These are phyloP conservation scores for Paramecium bursaria DNA, from an alignment of 73 alveolate species.

Conservation along the genomic window DNA sequence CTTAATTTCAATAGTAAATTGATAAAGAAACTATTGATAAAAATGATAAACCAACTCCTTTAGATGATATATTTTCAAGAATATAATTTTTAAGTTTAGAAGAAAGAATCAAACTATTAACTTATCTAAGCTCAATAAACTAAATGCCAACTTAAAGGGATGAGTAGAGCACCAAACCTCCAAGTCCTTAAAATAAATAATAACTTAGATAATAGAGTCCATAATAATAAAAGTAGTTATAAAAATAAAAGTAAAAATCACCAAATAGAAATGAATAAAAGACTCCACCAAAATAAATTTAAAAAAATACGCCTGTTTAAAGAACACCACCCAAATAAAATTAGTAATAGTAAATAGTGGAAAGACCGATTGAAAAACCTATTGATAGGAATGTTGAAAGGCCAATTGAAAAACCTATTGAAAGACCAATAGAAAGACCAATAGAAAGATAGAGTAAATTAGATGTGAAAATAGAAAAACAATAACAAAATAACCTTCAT, in stretches of 20 bases:
- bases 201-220: background rate
- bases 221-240: background rate
- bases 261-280: background rate
- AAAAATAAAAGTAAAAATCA: conserved; percentile 56
- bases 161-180: background rate
- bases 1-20: too few species aligned
- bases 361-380: conserved; percentile 58
- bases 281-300: background rate
- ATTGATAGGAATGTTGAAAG: conserved; percentile 72
- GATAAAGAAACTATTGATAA: background rate
- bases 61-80: conserved; percentile 34
- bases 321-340: conserved; percentile 57
- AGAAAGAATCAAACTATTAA: background rate
- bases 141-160: background rate
- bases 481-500: background rate
- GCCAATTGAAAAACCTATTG: conserved; percentile 48
- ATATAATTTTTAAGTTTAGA: background rate
- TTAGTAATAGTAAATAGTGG: conserved; percentile 66
- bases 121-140: background rate
- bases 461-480: conserved; percentile 12
- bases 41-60: background rate
- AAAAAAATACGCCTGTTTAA: background rate
- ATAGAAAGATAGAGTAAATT: conserved; percentile 4
- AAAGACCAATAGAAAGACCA: background rate
- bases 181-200: background rate